Evolutionary conservation across 352 stramenopile species (phyloP).

Genomic region (Elongisporangium undulatum): DNA sequence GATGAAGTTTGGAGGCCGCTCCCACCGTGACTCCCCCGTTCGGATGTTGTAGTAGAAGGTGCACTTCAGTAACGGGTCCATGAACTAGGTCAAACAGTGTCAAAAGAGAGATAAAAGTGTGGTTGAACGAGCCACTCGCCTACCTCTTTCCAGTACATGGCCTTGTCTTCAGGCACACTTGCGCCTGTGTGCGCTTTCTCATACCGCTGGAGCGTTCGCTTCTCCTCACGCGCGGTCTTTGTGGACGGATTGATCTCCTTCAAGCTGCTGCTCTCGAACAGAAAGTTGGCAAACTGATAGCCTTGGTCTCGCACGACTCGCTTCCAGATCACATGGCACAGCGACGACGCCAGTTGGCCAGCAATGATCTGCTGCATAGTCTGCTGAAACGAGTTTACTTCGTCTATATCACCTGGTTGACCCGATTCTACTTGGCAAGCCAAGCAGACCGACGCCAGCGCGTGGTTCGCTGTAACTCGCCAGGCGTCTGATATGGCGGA

Average conservation of each 20-base stretch:
- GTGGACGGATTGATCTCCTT: constrained; percentile 14
- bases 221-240: constrained; percentile 28
- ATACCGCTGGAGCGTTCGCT: constrained; percentile 28
- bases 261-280: constrained; percentile 47
- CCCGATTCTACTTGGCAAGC: constrained; percentile 2
- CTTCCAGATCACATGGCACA: constrained; percentile 20
- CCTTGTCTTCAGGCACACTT: constrained; percentile 37
- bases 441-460: constrained; percentile 33
- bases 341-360: constrained; percentile 11
- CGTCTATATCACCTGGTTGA: neutral
- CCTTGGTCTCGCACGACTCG: constrained; percentile 33
- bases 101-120: neutral
- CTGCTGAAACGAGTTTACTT: constrained; percentile 16
- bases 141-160: constrained; percentile 69
- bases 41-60: constrained; percentile 72
- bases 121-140: neutral
- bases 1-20: constrained; percentile 35
- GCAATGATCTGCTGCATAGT: constrained; percentile 14
- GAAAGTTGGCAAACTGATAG: constrained; percentile 43
- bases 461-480: constrained; percentile 43
- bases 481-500: constrained; percentile 37
- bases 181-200: constrained; percentile 25
- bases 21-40: constrained; percentile 61
- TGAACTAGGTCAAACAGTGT: constrained; percentile 21
- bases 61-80: constrained; percentile 30